Evolutionary conservation across 2,329 filamentous ascomycete species (phyloP), one percentile per base, ranked within the genome.

Genomic region (Metarhizium guizhouense): DNA sequence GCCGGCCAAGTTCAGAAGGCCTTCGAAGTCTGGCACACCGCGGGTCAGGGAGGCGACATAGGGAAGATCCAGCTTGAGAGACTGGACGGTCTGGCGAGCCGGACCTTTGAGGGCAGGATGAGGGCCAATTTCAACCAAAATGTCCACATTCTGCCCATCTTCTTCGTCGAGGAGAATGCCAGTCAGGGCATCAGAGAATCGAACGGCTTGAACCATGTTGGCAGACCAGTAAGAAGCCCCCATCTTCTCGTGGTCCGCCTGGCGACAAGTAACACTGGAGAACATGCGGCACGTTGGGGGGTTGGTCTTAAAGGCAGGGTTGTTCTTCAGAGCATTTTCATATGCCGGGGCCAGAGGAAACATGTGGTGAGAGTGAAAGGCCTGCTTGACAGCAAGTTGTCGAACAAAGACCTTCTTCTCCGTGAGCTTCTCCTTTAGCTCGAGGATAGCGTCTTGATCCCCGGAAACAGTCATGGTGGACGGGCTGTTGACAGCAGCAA

Each of bases 101-200:
- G 76, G 76, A 0, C 70, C 71, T 53, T 72, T 70, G 0, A 78
- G 67, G 0, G 74, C 72, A 0, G 74, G 67, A 49, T 72, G 69
- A 3, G 71, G 70, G 0, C 71, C 70, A 3, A 73, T 52, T 45
- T 73, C 70, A 3, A 73, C 29, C 0, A 65, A 52, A 5, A 66
- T 40, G 29, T 42, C 45, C 16, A 20, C 18, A n/a, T 51, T 53
- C 16, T 57, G n/a, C 60, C 34, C 18, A 57, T 63, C 38, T 11
- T 40, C 38, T 1, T 51, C 49, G 2, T 25, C 5, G 4, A 18
- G 10, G 10, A 25, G 4, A 7, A 51, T 6, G 1, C 32, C 29
- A 1, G n/a, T n/a, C 10, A 1, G n/a, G 2, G 49, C 49, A 16
- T 16, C 30, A 13, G 49, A 36, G 18, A 51, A 51, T 16, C 14